Percentiles rank a stretch among this genome's conserved stretches.
Evolutionary conservation across 129 eudicot genomes (phyloP).

Genomic region (Tagetes erecta): DNA sequence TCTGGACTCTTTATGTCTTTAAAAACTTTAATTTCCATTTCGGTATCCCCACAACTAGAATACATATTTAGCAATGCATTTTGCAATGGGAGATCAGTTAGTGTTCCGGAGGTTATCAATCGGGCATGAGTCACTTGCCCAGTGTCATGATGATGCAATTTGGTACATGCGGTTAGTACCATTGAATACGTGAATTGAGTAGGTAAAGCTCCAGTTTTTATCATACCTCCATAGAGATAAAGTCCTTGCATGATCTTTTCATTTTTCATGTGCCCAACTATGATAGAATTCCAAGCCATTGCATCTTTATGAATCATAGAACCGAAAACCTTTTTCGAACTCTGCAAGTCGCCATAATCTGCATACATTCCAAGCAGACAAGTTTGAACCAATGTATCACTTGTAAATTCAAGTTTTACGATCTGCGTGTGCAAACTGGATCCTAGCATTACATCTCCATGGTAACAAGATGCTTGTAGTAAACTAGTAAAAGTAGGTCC

Average conservation of each 20-base stretch:
- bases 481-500: conserved; percentile 68
- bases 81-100: conserved; percentile 57
- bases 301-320: conserved; percentile 48
- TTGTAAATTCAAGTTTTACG: conserved; percentile 52
- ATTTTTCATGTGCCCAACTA: conserved; percentile 62
- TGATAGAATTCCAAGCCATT: conserved; percentile 72
- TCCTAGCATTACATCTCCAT: conserved; percentile 43
- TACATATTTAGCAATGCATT: conserved; percentile 74
- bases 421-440: conserved; percentile 50
- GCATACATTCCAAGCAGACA: conserved; percentile 72
- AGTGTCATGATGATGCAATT: conserved; percentile 35
- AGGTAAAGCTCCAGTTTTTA: conserved; percentile 36
- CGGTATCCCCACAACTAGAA: conserved; percentile 58
- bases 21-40: conserved; percentile 46
- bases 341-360: conserved; percentile 50
- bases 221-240: conserved; percentile 47
- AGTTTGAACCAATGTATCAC: conserved; percentile 60
- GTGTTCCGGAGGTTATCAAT: conserved; percentile 44
- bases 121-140: conserved; percentile 63
- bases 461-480: conserved; percentile 51
- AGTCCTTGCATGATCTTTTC: conserved; percentile 49
- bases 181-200: conserved; percentile 69
- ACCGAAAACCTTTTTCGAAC: conserved; percentile 52
- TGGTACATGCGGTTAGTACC: conserved; percentile 68
- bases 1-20: conserved; percentile 56